phyloP scores from a whole-genome alignment of 805 yeast genomes.

The Candida morakotiae region DNA sequence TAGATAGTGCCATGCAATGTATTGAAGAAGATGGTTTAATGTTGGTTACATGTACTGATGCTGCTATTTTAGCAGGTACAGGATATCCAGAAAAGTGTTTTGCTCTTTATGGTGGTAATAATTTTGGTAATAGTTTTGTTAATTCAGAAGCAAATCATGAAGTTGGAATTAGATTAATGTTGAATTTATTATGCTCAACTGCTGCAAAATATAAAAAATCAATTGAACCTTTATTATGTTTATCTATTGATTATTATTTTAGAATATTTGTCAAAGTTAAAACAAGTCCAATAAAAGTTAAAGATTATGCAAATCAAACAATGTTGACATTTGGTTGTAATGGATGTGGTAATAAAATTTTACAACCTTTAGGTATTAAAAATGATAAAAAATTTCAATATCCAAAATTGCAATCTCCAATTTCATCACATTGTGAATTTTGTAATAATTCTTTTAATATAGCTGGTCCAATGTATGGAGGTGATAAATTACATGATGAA shows the following conservation, averaged over 20 bases:
- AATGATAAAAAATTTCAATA: slow-evolving; percentile 54
- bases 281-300: slow-evolving; percentile 77
- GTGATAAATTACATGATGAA: slow-evolving; percentile 62
- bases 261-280: slow-evolving; percentile 77
- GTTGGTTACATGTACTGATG: slow-evolving; percentile 92
- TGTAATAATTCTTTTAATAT: slow-evolving; percentile 72
- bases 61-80: slow-evolving; percentile 92
- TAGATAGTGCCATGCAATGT: slow-evolving; percentile 85
- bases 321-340: slow-evolving; percentile 80
- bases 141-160: slow-evolving; percentile 82
- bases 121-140: slow-evolving; percentile 55
- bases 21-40: slow-evolving; percentile 82
- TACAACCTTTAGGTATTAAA: slow-evolving; percentile 70
- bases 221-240: slow-evolving; percentile 80
- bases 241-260: slow-evolving; percentile 91
- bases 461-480: slow-evolving; percentile 94
- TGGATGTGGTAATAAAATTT: slow-evolving; percentile 73
- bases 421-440: slow-evolving; percentile 56
- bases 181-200: slow-evolving; percentile 67
- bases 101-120: slow-evolving; percentile 90
- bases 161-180: slow-evolving; percentile 81
- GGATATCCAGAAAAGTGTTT: slow-evolving; percentile 97
- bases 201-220: slow-evolving; percentile 89
- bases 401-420: slow-evolving; percentile 44
- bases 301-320: slow-evolving; percentile 69